phyloP scores from a whole-genome alignment of 108 stramenopile genomes.

The Skeletonema marinoi region DNA sequence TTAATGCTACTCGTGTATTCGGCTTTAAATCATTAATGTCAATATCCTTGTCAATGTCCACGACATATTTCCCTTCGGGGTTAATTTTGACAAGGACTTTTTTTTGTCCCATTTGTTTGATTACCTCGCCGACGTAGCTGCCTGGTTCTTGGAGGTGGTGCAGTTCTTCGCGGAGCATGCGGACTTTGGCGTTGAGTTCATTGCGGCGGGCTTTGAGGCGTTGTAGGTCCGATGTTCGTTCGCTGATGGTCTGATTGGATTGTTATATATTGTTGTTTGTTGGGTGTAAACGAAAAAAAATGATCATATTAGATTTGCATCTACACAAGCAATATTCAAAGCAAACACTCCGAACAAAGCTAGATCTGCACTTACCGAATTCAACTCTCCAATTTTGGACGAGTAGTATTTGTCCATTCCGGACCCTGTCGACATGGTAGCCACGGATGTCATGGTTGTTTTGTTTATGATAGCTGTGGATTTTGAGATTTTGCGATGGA shows the following conservation, averaged over 20 bases:
- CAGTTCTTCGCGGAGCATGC: constrained; percentile 97
- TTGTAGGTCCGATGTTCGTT: constrained; percentile 77
- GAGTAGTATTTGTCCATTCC: constrained; percentile 81
- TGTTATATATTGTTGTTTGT: background rate
- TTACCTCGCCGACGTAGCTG: constrained; percentile 98
- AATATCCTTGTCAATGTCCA: constrained; percentile 96
- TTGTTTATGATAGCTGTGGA: background rate
- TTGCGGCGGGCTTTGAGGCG: constrained; percentile 98
- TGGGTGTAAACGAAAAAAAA: background rate
- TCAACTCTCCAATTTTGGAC: constrained; percentile 73
- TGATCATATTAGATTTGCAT: background rate
- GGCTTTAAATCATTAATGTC: constrained; percentile 96
- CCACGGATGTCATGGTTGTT: constrained; percentile 21
- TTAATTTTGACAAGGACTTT: constrained; percentile 98
- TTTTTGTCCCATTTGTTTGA: constrained; percentile 99
- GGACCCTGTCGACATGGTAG: constrained; percentile 29
- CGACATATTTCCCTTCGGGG: constrained; percentile 99
- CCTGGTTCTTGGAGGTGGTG: constrained; percentile 98
- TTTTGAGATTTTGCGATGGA: background rate
- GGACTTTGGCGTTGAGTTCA: constrained; percentile 96
- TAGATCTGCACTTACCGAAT: constrained; percentile 52
- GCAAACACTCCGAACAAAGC: background rate
- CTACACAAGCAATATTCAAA: background rate
- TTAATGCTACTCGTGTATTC: constrained; percentile 97
- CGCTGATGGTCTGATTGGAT: constrained; percentile 65